phyloP scores from a whole-genome alignment of 163 green algal genomes.

The Prototheca stagnorum region DNA sequence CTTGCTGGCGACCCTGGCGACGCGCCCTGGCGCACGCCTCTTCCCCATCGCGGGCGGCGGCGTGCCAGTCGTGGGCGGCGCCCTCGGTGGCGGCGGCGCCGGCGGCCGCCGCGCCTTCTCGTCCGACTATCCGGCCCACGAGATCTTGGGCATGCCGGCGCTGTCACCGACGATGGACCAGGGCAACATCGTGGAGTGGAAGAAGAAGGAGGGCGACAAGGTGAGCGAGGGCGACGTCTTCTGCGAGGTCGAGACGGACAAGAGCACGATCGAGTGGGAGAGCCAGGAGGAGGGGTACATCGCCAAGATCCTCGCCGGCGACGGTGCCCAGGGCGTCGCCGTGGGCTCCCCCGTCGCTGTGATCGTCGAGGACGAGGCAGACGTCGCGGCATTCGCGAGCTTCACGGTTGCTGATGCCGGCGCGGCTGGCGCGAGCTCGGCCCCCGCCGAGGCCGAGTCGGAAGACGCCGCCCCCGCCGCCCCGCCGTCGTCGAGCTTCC shows the following conservation, averaged over 20 bases:
- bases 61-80: too few species aligned
- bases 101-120: not conserved
- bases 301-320: slow-evolving; percentile 70
- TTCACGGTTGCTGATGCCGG: not conserved
- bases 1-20: too few species aligned
- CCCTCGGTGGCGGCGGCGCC: not conserved
- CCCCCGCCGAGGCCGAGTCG: slow-evolving; percentile 2
- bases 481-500: slow-evolving; percentile 11
- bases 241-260: slow-evolving; percentile 87
- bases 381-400: slow-evolving; percentile 28
- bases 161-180: slow-evolving; percentile 46
- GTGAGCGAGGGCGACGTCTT: slow-evolving; percentile 61
- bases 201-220: slow-evolving; percentile 52
- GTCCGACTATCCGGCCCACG: slow-evolving; percentile 15
- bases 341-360: slow-evolving; percentile 52
- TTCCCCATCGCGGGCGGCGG: too few species aligned
- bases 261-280: slow-evolving; percentile 89
- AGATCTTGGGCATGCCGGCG: slow-evolving; percentile 32
- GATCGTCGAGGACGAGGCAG: slow-evolving; percentile 69
- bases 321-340: slow-evolving; percentile 55
- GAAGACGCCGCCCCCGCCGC: not conserved
- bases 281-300: slow-evolving; percentile 74
- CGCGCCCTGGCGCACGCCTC: too few species aligned
- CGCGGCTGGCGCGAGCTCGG: not conserved
- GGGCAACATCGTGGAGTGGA: slow-evolving; percentile 68